Evolutionary conservation across 2,329 filamentous ascomycete genomes (phyloP).

Genomic region (Xylaria polymorpha): DNA sequence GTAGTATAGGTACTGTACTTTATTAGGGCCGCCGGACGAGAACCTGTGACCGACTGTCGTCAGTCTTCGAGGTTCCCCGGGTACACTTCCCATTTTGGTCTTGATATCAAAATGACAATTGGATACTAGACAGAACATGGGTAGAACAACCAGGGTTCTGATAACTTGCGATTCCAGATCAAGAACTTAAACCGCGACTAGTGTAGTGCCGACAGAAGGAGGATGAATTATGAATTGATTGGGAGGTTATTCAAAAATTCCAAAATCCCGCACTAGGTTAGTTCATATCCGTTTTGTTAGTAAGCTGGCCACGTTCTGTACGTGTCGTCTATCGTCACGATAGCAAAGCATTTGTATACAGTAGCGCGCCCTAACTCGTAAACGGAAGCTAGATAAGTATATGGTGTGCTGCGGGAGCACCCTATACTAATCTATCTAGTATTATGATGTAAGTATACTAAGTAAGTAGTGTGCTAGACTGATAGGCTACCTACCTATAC

Average conservation of each 20-base stretch:
- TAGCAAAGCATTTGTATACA: background rate
- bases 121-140: constrained; percentile 7
- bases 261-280: constrained; percentile 32
- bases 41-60: constrained; percentile 1
- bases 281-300: constrained; percentile 19
- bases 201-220: constrained; percentile 28
- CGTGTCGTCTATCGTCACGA: constrained; percentile 9
- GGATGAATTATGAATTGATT: background rate
- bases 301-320: constrained; percentile 21
- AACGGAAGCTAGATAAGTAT: constrained; percentile 26
- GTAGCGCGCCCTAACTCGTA: constrained; percentile 26
- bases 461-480: background rate
- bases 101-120: constrained; percentile 4
- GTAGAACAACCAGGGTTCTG: constrained; percentile 4
- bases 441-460: background rate
- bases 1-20: background rate
- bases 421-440: background rate
- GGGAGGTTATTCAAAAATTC: constrained; percentile 22
- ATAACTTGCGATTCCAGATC: constrained; percentile 31
- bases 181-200: constrained; percentile 30
- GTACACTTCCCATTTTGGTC: constrained; percentile 17
- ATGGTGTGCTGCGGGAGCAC: constrained; percentile 1
- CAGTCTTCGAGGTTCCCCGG: background rate
- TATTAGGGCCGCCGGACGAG: background rate
- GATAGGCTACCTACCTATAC: background rate